Evolutionary conservation across 495 filamentous ascomycete genomes (phyloP), one percentile per base, ranked within the genome.

Genomic region (Beverwykella pulmonaria): DNA sequence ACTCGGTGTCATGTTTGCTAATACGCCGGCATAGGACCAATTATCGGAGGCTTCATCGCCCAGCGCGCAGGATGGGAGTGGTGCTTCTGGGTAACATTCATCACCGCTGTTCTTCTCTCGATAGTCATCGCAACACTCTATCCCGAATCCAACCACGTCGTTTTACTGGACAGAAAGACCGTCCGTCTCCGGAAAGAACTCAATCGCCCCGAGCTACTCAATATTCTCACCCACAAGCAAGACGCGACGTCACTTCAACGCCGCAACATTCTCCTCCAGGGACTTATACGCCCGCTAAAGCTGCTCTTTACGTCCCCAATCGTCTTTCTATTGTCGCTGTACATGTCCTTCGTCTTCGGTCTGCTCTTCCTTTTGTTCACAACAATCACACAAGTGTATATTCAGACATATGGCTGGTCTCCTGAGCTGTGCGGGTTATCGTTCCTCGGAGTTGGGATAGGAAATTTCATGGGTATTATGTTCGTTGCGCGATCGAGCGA

Each of bases 31-130:
- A 6, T 34, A 34, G 32, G 84, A 0, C 87, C 86, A 7, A 77
- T 88, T 15, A 75, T 74, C 9, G 87, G 86, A 7, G 86, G 86
- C 17, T 85, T 80, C 67, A 67, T 84, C 15, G 72, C 82, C 0
- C 73, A 86, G 60, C 82, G 80, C 0, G 81, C 80, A 29, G 86
- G 86, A 0, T 90, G 88, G 88, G 73, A 86, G 49, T 90, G 88
- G 87, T 79, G 81, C 0, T 87, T 87, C 63, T 88, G 84, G 82
- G 70, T 87, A 0, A 53, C 86, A 29, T 72, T 81, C 23, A 86
- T 73, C 19, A 32, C 36, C 15, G 60, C 22, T 15, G 34, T 26
- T 23, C 7, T 61, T 2, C 15, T 68, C n/a, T 68, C 67, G 17
- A 15, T 73, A 15, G 73, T 64, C 48, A 68, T 77, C n/a, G 55